phyloP scores from a whole-genome alignment of 2,329 filamentous ascomycete species.

The Colletotrichum salicis region DNA sequence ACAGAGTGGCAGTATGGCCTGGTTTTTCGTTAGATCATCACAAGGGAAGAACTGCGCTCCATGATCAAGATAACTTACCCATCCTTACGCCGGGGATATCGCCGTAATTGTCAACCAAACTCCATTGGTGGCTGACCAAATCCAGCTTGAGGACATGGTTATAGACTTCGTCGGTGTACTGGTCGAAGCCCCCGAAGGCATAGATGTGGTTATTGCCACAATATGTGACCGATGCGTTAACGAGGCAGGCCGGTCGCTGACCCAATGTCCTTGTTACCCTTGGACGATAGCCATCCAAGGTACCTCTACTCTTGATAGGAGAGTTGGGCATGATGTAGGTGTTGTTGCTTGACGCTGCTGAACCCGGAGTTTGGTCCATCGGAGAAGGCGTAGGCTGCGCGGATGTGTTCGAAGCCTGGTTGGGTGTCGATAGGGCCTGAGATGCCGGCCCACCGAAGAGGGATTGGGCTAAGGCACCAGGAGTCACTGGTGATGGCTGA shows the following conservation, averaged over 20 bases:
- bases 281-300: conserved; percentile 82
- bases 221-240: conserved; percentile 99
- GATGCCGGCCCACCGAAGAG: conserved; percentile 58
- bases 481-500: conserved; percentile 50
- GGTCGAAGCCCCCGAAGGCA: conserved; percentile 97
- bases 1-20: conserved; percentile 95
- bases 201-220: conserved; percentile 98
- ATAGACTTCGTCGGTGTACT: conserved; percentile 98
- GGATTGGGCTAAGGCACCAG: conserved; percentile 53
- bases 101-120: conserved; percentile 96
- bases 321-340: conserved; percentile 94
- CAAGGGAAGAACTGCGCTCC: neutral
- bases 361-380: conserved; percentile 56
- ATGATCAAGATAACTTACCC: conserved; percentile 67
- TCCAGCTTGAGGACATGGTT: conserved; percentile 95
- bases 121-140: conserved; percentile 90
- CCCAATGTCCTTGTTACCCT: conserved; percentile 83
- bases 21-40: conserved; percentile 17
- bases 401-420: conserved; percentile 45
- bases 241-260: conserved; percentile 89
- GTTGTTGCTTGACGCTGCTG: conserved; percentile 71
- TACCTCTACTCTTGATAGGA: conserved; percentile 73
- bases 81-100: conserved; percentile 97
- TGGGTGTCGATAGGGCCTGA: conserved; percentile 39
- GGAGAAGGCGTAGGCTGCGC: conserved; percentile 41